Conservation (phyloP, 495 filamentous ascomycete genomes). For the Penicillium malachiteum region DNA sequence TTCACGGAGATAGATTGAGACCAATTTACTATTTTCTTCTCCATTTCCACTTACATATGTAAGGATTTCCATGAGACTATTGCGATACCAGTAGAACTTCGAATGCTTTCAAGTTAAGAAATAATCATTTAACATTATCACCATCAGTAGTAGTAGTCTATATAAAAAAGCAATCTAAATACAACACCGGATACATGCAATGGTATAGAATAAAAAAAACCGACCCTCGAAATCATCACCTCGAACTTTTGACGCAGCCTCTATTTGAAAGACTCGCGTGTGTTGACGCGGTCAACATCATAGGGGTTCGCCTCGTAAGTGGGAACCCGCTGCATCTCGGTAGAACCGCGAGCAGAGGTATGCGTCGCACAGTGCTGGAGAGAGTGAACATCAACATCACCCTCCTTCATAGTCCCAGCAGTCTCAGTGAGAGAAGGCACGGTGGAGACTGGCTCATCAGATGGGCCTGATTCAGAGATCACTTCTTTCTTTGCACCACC, state of each 20-base stretch:
- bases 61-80: too few species aligned
- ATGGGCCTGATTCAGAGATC: neutral
- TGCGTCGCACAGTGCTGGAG: slow-evolving; percentile 12
- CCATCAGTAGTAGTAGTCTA: neutral
- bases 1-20: too few species aligned
- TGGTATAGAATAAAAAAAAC: too few species aligned
- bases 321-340: slow-evolving; percentile 16
- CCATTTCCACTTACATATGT: too few species aligned
- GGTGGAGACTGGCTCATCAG: slow-evolving; percentile 3
- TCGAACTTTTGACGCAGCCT: neutral
- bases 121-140: neutral
- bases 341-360: slow-evolving; percentile 4
- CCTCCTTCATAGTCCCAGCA: slow-evolving; percentile 13
- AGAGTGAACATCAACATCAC: slow-evolving; percentile 3
- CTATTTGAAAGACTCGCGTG: slow-evolving; percentile 29
- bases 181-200: neutral
- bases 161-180: neutral
- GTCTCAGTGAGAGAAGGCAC: neutral
- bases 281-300: slow-evolving; percentile 31
- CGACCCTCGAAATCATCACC: neutral
- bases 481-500: neutral
- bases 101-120: neutral
- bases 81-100: too few species aligned
- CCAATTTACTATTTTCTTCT: too few species aligned
- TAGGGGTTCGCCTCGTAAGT: slow-evolving; percentile 34